Evolutionary conservation across 2,329 filamentous ascomycete genomes (phyloP).

Genomic region (Penicillium psychrosexuale): DNA sequence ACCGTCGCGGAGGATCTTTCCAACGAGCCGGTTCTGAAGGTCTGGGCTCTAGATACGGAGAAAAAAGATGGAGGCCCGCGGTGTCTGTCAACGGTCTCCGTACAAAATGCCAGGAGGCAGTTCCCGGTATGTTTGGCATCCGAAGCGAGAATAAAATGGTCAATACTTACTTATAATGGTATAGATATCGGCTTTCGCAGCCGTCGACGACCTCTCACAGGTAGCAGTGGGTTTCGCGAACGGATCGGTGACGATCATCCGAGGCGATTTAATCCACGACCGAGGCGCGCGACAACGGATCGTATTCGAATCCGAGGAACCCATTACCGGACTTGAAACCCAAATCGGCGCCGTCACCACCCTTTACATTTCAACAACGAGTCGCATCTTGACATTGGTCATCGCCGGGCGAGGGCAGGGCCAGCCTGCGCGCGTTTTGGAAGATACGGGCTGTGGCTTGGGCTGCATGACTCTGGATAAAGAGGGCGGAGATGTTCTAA

Average conservation of each 20-base stretch:
- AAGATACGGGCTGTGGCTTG: slow-evolving; percentile 86
- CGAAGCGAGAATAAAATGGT: too few species aligned
- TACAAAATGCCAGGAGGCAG: slow-evolving; percentile 86
- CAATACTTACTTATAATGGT: slow-evolving; percentile 1
- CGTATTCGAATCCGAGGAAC: slow-evolving; percentile 95
- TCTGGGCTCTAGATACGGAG: slow-evolving; percentile 95
- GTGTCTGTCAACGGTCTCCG: slow-evolving; percentile 78
- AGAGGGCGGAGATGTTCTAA: slow-evolving; percentile 76
- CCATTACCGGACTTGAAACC: slow-evolving; percentile 87
- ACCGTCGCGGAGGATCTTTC: slow-evolving; percentile 80
- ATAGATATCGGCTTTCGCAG: slow-evolving; percentile 75
- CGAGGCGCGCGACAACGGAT: slow-evolving; percentile 90
- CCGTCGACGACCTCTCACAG: slow-evolving; percentile 83
- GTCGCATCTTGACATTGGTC: slow-evolving; percentile 77
- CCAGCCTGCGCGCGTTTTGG: slow-evolving; percentile 79
- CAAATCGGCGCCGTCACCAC: slow-evolving; percentile 64
- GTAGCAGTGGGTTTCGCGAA: slow-evolving; percentile 95
- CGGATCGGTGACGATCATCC: slow-evolving; percentile 86
- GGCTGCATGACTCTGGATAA: slow-evolving; percentile 90
- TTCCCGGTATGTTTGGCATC: slow-evolving; percentile 66
- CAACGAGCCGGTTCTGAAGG: slow-evolving; percentile 83
- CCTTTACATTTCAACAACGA: slow-evolving; percentile 88
- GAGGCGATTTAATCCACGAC: slow-evolving; percentile 93
- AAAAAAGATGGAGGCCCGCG: slow-evolving; percentile 90
- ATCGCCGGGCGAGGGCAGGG: slow-evolving; percentile 88